Evolutionary conservation across 2,329 filamentous ascomycete genomes (phyloP), one percentile per base, ranked within the genome.

Genomic region (Epichloe typhina): DNA sequence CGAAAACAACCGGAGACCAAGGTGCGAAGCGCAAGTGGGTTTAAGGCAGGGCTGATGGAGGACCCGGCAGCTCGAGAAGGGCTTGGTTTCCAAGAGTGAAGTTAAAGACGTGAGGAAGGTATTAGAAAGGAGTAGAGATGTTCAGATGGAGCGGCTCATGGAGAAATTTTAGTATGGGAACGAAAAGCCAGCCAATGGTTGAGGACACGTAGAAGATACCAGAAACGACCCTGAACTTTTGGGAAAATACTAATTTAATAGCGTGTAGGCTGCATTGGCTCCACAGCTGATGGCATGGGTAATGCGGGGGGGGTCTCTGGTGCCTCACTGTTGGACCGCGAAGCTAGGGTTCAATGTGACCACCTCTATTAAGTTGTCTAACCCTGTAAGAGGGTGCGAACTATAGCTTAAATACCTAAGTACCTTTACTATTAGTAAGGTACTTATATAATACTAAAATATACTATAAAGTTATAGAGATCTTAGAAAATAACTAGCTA

Each of bases 51-150:
- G 26, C 50, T 21, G 41, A 49, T 48, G 45, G 33, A 51, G 46
- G 51, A 36, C 52, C 59, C 61, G 58, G 58, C 54, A 55, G 61
- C 61, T 64, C 58, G 55, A 63, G 58, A 55, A 59, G 48, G 49
- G 17, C 39, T 47, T 37, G 12, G 6, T 49, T 52, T 56, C 61
- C 58, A 60, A 63, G 59, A 61, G 55, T 57, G 57, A 61, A 55
- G 60, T 62, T 56, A 57, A 51, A 54, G 53, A 52, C 54, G 48
- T 52, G 55, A 33, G 42, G 48, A 37, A 51, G 49, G 52, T 42
- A 19, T 19, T 19, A 35, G 53, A 51, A 49, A 53, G 37, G 23
- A 53, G 52, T 53, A 53, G 50, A 52, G 57, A 52, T 54, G 55
- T 55, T 57, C 55, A 56, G 54, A 57, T 54, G 50, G 36, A 35